Evolutionary conservation across 768 basidiomycete species (phyloP), one percentile per base, ranked within the genome.

Genomic region (Lentinula edodes): DNA sequence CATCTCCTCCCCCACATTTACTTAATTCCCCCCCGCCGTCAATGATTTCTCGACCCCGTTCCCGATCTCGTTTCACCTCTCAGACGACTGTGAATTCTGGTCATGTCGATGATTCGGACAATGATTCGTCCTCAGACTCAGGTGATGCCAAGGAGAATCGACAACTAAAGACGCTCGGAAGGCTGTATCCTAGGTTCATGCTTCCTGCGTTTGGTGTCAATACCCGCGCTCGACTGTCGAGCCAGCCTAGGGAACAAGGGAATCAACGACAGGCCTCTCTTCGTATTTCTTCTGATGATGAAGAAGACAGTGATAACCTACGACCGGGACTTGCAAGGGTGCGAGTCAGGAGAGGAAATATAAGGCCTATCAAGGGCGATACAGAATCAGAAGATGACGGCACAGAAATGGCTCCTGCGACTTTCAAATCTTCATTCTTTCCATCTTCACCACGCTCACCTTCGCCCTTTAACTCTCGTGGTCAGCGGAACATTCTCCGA

Each of bases 151-250:
- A 39, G 51, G 52, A 61, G 39, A 52, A 15, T 5, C 13, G 32
- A 34, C 41, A 52, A 20, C 48, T 61, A 5, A 61, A 61, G 13
- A 41, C 32, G 13, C 60, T 59, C 23, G 58, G 46, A 41, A 48
- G 58, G 34, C 23, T 61, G 60, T 52, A 36, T 52, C 60, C 60
- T 3, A 61, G 46, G 36, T 61, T 61, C 50, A 61, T 61, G 60
- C 41, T 51, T 35, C 36, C 60, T 39, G 28, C 51, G 23, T 43
- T 61, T 8, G 60, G 50, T 18, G 16, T 50, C 46, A 59, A 58
- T 4, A 10, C 42, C 15, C 20, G 23, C n/a, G 16, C 38, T 4
- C 48, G 41, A 13, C 7, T 15, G 9, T n/a, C 23, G 28, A 23
- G 7, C 9, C 60, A 42, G 23, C 0, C 9, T 18, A 32, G 7